These are phyloP conservation scores for Neofusicoccum sp. DNA, from an alignment of 2,329 filamentous ascomycete species.

Conservation along the genomic window DNA sequence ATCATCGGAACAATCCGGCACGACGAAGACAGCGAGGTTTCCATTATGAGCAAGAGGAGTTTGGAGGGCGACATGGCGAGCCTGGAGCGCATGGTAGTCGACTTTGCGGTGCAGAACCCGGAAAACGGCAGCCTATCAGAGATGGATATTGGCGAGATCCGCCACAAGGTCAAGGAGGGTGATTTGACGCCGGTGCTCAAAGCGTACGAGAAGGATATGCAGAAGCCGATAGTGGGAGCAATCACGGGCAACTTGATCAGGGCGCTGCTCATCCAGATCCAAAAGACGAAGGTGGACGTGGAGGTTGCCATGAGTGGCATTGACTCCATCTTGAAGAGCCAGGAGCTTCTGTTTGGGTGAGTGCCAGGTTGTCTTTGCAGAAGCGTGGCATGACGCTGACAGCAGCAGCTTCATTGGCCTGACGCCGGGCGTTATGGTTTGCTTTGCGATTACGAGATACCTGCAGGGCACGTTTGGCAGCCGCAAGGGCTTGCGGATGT, in stretches of 20 bases:
- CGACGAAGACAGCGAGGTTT: constrained; percentile 89
- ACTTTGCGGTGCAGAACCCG: constrained; percentile 86
- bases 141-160: constrained; percentile 71
- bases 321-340: constrained; percentile 89
- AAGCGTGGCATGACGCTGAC: constrained; percentile 20
- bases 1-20: constrained; percentile 91
- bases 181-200: constrained; percentile 89
- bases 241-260: constrained; percentile 85
- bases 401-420: constrained; percentile 77
- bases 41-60: constrained; percentile 93
- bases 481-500: constrained; percentile 71
- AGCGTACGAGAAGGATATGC: constrained; percentile 88
- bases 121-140: constrained; percentile 65
- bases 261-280: constrained; percentile 90
- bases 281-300: constrained; percentile 98
- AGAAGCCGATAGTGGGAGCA: constrained; percentile 78
- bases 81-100: constrained; percentile 95
- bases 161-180: constrained; percentile 81
- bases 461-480: constrained; percentile 69
- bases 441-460: constrained; percentile 73
- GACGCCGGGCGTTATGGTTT: constrained; percentile 89
- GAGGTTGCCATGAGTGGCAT: constrained; percentile 96
- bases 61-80: constrained; percentile 88
- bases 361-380: constrained; percentile 17
- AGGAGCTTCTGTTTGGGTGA: constrained; percentile 87